Conservation (phyloP, 768 basidiomycete species). For the Lepiota venenata region DNA sequence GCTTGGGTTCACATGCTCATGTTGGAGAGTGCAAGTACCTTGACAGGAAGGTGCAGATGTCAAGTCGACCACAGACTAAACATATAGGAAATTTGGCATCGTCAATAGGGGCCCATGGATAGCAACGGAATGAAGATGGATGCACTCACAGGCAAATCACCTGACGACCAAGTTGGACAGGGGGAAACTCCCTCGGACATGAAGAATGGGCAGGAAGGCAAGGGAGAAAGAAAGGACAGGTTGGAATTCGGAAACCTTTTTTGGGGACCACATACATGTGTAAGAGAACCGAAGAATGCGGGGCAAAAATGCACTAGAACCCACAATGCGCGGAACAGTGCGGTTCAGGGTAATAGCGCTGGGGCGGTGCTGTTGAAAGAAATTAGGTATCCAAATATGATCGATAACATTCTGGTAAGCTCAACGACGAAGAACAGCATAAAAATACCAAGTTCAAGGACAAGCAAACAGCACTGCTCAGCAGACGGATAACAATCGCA, state of each 20-base stretch:
- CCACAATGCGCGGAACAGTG: neutral
- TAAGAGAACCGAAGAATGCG: neutral
- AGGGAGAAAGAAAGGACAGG: neutral
- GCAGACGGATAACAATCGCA: no score
- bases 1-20: neutral
- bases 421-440: no score
- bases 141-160: neutral
- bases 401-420: no score
- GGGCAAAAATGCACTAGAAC: constrained; percentile 5
- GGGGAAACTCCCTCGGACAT: neutral
- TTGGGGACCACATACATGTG: neutral
- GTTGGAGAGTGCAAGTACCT: neutral
- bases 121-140: neutral
- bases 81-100: neutral
- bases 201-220: neutral
- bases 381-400: neutral
- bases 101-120: neutral
- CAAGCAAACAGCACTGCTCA: no score
- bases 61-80: neutral
- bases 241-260: neutral
- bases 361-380: neutral
- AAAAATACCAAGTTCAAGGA: no score
- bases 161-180: neutral
- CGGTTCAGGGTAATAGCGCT: neutral
- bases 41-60: neutral